phyloP scores from a whole-genome alignment of 2,329 filamentous ascomycete species.

The Tolypocladium nubicola region DNA sequence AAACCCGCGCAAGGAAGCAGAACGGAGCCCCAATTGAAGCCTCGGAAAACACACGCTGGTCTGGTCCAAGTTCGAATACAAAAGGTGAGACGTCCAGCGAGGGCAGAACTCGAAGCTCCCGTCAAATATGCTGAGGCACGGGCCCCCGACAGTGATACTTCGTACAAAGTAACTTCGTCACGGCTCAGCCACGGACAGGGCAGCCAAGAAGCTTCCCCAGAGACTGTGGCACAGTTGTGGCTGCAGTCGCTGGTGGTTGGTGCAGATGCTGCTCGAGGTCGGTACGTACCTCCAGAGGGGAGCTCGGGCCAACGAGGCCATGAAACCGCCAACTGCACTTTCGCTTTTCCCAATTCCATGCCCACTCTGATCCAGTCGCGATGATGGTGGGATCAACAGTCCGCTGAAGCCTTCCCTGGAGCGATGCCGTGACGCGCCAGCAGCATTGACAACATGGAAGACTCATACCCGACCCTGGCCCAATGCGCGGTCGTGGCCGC shows the following conservation, averaged over 20 bases:
- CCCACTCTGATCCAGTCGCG: neutral
- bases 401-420: neutral
- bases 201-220: neutral
- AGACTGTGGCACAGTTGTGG: neutral
- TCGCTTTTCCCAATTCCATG: neutral
- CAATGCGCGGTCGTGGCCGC: constrained; percentile 81
- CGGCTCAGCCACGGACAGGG: neutral
- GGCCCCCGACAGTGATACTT: too few relatives aligned
- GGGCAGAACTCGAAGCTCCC: neutral
- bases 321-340: neutral
- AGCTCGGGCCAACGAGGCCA: neutral
- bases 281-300: neutral
- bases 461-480: constrained; percentile 74
- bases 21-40: neutral
- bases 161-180: neutral
- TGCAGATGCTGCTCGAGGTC: neutral
- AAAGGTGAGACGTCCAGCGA: neutral
- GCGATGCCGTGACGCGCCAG: neutral
- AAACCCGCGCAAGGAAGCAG: neutral
- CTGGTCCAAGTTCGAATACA: neutral
- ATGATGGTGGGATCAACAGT: neutral
- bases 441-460: constrained; percentile 47
- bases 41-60: neutral
- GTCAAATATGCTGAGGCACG: neutral
- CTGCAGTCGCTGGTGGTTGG: neutral